These are phyloP conservation scores for Blastomyces emzantsi DNA, from an alignment of 2,329 filamentous ascomycete species.

Conservation along the genomic window DNA sequence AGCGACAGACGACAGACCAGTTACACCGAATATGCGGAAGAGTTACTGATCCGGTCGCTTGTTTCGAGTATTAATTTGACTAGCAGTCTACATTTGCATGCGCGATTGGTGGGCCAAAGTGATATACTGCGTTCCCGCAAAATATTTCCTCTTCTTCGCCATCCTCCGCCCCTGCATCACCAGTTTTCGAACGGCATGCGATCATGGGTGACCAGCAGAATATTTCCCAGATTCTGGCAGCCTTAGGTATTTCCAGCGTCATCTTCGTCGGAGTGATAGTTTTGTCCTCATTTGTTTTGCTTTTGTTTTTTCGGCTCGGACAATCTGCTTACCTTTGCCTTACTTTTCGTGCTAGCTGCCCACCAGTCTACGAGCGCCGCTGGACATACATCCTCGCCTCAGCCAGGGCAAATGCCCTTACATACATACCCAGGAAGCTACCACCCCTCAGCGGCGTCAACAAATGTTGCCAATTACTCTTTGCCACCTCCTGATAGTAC, in stretches of 20 bases:
- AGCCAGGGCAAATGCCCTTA: conserved; percentile 29
- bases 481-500: conserved; percentile 42
- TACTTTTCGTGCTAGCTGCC: conserved; percentile 35
- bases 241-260: conserved; percentile 34
- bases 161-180: neutral
- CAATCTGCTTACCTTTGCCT: neutral
- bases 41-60: neutral
- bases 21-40: neutral
- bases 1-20: neutral
- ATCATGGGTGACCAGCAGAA: conserved; percentile 12
- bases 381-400: conserved; percentile 30
- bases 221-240: conserved; percentile 45
- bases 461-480: conserved; percentile 36
- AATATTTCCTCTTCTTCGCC: conserved; percentile 6
- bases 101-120: neutral
- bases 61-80: neutral
- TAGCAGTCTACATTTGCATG: neutral
- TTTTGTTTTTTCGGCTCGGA: neutral
- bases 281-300: neutral
- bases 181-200: conserved; percentile 2
- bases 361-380: conserved; percentile 42
- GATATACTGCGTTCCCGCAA: neutral
- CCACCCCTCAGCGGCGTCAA: conserved; percentile 32
- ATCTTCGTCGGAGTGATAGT: neutral
- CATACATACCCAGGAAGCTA: conserved; percentile 36